These are phyloP conservation scores for Stephanodiscus triporus DNA, from an alignment of 108 stramenopile genomes.

Conservation along the genomic window DNA sequence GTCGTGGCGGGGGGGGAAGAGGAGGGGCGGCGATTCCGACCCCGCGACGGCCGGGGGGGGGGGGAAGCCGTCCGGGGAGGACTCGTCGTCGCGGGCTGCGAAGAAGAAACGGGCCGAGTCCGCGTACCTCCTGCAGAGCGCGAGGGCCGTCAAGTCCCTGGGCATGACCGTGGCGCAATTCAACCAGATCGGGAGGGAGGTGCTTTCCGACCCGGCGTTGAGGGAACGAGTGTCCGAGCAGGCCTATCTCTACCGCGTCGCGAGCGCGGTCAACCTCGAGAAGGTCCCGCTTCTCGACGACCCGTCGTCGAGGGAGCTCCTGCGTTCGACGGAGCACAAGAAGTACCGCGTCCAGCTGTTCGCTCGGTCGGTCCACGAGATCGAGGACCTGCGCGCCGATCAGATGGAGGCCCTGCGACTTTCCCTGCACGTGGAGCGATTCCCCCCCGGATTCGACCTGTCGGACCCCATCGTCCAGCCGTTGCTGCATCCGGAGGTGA, in stretches of 20 bases:
- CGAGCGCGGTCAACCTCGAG: slow-evolving; percentile 60
- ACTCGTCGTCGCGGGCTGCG: slow-evolving; percentile 16
- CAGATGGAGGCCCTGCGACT: slow-evolving; percentile 54
- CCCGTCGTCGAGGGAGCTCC: slow-evolving; percentile 39
- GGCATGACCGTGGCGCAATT: slow-evolving; percentile 71
- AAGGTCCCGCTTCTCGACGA: slow-evolving; percentile 63
- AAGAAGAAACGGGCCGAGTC: slow-evolving; percentile 32
- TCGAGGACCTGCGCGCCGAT: slow-evolving; percentile 66
- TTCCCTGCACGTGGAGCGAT: slow-evolving; percentile 52
- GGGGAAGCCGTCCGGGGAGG: no score
- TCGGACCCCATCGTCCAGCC: slow-evolving; percentile 66
- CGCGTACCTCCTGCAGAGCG: slow-evolving; percentile 49
- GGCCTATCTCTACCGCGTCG: slow-evolving; percentile 78
- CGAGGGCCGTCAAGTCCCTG: slow-evolving; percentile 61
- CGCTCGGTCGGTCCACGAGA: slow-evolving; percentile 61
- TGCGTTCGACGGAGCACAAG: slow-evolving; percentile 33
- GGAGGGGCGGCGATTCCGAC: neutral
- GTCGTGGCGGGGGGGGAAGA: neutral
- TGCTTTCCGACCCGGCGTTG: slow-evolving; percentile 42
- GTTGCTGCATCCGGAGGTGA: slow-evolving; percentile 59
- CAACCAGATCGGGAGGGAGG: slow-evolving; percentile 68
- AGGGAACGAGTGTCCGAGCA: slow-evolving; percentile 77
- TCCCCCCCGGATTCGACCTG: slow-evolving; percentile 60
- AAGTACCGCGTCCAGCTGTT: slow-evolving; percentile 63
- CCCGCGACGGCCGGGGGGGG: no score